Evolutionary conservation across 345 rosid genomes (phyloP).

Genomic region (Salix arbutifolia): DNA sequence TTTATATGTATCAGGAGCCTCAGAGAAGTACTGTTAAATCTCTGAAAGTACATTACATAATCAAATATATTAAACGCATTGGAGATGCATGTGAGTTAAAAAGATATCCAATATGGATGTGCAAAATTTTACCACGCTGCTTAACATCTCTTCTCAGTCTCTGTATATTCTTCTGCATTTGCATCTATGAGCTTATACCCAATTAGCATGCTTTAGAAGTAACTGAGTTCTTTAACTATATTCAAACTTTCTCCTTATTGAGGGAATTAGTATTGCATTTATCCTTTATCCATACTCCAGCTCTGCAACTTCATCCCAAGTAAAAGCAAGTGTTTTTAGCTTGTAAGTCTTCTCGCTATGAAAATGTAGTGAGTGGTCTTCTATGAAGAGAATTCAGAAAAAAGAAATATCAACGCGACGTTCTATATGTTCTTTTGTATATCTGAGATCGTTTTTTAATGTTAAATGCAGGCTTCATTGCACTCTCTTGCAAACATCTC

Average conservation of each 20-base stretch:
- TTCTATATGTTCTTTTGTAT: neutral
- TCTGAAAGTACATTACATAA: neutral
- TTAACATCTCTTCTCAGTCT: neutral
- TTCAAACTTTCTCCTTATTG: no score
- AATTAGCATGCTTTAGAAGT: neutral
- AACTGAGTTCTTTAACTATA: no score
- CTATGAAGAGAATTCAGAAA: neutral
- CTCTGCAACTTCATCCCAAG: no score
- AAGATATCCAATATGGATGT: neutral
- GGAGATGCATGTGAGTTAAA: neutral
- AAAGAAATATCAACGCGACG: neutral
- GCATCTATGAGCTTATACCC: neutral
- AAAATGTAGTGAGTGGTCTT: neutral
- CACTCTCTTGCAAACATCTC: conserved; percentile 73
- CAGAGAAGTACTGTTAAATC: neutral
- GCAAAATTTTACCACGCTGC: neutral
- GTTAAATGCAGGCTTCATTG: conserved; percentile 63
- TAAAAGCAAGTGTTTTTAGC: no score
- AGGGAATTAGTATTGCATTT: neutral
- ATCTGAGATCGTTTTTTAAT: conserved; percentile 20
- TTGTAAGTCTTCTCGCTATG: neutral
- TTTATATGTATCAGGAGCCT: neutral
- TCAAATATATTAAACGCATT: neutral
- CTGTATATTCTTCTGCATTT: neutral
- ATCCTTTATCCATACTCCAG: no score